Evolutionary conservation across 2,329 filamentous ascomycete species (phyloP), one percentile per base, ranked within the genome.

Genomic region (Boeremia exigua): DNA sequence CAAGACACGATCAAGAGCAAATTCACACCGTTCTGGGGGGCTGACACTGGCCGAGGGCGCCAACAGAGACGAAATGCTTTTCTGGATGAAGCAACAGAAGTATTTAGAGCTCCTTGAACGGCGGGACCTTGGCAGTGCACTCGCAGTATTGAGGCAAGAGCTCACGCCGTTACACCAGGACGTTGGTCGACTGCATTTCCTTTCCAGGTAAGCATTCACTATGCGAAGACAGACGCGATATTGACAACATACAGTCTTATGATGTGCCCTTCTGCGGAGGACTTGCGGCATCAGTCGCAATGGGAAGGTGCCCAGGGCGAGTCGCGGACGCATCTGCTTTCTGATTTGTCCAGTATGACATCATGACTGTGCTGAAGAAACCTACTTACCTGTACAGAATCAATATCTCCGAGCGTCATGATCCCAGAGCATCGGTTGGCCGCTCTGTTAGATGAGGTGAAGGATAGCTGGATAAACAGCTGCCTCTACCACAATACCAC

Each of bases 371-470:
- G 3, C 14, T 28, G 27, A 25, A 23, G 29, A 5, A 4, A 19
- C 44, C 11, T 50, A 61, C 58, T 71, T 50, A 73, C 56, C 7
- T 7, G 15, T 56, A 15, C 65, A 94, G 90, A 84, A 80, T 96
- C 87, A 53, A 96, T 99, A 73, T 96, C 95, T 1, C 94, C 95
- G 0, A 95, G 92, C 4, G 91, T 96, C 39, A 98, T 99, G 93
- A 89, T 99, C 50, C 95, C 95, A 1, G 91, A 96, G 70, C 91
- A 95, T 73, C 88, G 95, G 6, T 81, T 99, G 39, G 91, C 92
- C 1, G 84, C 87, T 30, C 80, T 99, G 14, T 80, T 99, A 48
- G 84, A 93, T 54, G 88, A 96, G 62, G 87, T 96, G 33, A 96
- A 97, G 72, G 84, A 88, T 58, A 86, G 83, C 60, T 94, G 97